A percentile compares a stretch with the other conserved stretches of the same genome.
These are phyloP conservation scores for Hypoxylon subgilvum DNA, from an alignment of 495 filamentous ascomycete genomes.

Conservation along the genomic window DNA sequence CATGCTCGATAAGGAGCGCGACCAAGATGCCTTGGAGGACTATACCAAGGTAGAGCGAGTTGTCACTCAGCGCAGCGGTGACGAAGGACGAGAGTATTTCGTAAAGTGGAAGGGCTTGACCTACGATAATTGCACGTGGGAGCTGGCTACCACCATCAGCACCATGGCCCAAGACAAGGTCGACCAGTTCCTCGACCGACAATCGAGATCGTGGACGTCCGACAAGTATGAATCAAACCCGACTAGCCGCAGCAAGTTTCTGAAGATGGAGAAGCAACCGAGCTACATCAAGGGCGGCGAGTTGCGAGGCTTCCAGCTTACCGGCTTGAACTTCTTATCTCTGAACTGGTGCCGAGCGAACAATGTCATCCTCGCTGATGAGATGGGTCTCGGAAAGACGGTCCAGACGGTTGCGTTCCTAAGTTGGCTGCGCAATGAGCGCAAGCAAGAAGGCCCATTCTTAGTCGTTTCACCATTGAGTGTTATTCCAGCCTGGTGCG, in stretches of 20 bases:
- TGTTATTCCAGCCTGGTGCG: conserved; percentile 96
- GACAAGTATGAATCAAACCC: conserved; percentile 75
- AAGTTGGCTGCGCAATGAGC: conserved; percentile 94
- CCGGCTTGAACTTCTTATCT: conserved; percentile 90
- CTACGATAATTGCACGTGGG: conserved; percentile 96
- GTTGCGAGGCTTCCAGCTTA: conserved; percentile 91
- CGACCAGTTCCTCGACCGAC: conserved; percentile 85
- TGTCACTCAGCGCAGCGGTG: conserved; percentile 77
- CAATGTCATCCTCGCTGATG: conserved; percentile 95
- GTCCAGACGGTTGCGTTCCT: conserved; percentile 97
- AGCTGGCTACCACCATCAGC: conserved; percentile 74
- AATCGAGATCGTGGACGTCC: conserved; percentile 74
- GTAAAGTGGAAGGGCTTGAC: conserved; percentile 91
- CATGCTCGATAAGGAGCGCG: conserved; percentile 84
- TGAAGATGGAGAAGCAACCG: conserved; percentile 76
- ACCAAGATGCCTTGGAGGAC: conserved; percentile 80
- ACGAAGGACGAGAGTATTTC: conserved; percentile 80
- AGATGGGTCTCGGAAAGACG: conserved; percentile 98
- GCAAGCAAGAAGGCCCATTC: conserved; percentile 90
- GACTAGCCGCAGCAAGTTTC: conserved; percentile 74
- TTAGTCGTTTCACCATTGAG: conserved; percentile 93
- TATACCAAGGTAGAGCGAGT: conserved; percentile 91
- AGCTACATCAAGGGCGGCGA: conserved; percentile 83
- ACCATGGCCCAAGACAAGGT: conserved; percentile 82
- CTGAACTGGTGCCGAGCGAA: conserved; percentile 90